Base-by-base conservation (phyloP, 805 yeast species). In the Ogataea philodendri region DNA sequence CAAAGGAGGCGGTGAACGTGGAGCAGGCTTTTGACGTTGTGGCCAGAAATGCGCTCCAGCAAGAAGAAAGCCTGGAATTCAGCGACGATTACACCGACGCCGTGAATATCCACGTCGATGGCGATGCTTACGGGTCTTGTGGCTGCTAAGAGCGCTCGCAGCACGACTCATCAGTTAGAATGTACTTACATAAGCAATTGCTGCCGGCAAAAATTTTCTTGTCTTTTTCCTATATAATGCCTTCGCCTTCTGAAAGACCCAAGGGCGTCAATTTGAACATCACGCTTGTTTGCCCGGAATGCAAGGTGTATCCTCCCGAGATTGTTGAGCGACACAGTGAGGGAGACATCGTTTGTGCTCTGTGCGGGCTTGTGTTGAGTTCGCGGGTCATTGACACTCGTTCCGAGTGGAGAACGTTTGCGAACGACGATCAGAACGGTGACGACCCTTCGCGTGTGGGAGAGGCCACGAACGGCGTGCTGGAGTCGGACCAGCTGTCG, bases 381-480 rank as follows among this genome's bases (percentile, higher is more conserved):
- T 95, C 88, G 57, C 73, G 89, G 46, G 81, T 90, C 33, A 96
- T 90, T 19, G 98, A 90, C 55, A 89, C 95, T 4, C 72, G 97
- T 49, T 86, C 96, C 1, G 98, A 90, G 69, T 90, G 98, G 98
- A 84, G 98, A 69, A 93, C 98, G 2, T 90, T 90, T 60, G 82
- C 94, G 41, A 93, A 93, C 57, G 98, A 90, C 60, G 98, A 90
- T 61, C 97, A 90, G 60, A 93, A 90, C 51, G 95, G 95, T 52
- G 97, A 88, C 61, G 98, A 90, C 60, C 98, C 98, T 4, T 81
- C 93, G 48, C 97, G 98, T 84, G 98, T 90, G 45, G 98, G 98
- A 62, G 97, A 89, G 57, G 97, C 97, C 5, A 81, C 88, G 11
- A 89, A 89, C 57, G 96, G 97, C 7, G 67, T 89, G 36, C 70